Conservation (phyloP, 73 alveolate species). For the Tetrahymena elliotti region DNA sequence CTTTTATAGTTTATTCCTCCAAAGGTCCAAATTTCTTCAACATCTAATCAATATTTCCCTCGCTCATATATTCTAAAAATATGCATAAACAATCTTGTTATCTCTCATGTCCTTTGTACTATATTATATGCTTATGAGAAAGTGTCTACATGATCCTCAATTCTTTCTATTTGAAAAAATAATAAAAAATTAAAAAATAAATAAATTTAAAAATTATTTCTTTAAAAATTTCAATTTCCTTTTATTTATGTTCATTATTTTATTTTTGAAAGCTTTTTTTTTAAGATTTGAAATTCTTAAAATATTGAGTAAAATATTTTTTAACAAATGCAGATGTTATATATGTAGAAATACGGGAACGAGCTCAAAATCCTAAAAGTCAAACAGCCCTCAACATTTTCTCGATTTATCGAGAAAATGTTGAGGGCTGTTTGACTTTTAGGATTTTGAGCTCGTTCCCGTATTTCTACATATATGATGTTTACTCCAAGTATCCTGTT, state of each 20-base stretch:
- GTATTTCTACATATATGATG: too few species aligned
- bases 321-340: too few species aligned
- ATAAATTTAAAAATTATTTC: neutral
- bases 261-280: too few species aligned
- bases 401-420: too few species aligned
- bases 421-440: too few species aligned
- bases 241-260: neutral
- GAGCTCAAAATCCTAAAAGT: too few species aligned
- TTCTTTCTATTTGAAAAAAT: conserved; percentile 7
- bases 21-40: conserved; percentile 32
- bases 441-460: too few species aligned
- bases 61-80: conserved; percentile 24
- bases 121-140: conserved; percentile 16
- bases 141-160: conserved; percentile 5
- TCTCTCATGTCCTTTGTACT: neutral
- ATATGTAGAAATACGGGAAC: too few species aligned
- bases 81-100: conserved; percentile 1
- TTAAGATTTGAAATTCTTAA: too few species aligned
- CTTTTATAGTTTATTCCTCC: neutral
- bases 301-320: too few species aligned
- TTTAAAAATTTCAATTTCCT: neutral
- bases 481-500: too few species aligned
- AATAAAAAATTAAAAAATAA: neutral
- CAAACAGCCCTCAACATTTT: too few species aligned
- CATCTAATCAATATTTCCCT: conserved; percentile 23